Evolutionary conservation across 2,329 filamentous ascomycete species (phyloP).

Genomic region (Mariannaea elegans): DNA sequence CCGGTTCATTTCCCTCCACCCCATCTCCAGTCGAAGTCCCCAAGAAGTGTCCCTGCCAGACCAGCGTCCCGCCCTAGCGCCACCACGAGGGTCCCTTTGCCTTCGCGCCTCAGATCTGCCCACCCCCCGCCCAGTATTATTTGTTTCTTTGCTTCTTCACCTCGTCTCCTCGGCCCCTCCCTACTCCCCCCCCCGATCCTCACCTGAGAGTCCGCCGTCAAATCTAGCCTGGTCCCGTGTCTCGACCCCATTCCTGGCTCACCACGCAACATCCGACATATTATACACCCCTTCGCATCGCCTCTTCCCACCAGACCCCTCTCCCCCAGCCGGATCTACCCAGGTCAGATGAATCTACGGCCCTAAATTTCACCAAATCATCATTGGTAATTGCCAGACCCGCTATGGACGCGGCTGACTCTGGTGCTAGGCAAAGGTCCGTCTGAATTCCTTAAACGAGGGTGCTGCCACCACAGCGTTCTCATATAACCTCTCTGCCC

Average conservation of each 20-base stretch:
- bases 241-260: conserved; percentile 40
- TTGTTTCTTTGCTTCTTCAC: conserved; percentile 35
- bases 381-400: conserved; percentile 47
- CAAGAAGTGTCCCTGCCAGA: conserved; percentile 35
- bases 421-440: conserved; percentile 50
- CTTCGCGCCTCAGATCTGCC: conserved; percentile 47
- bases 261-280: conserved; percentile 31
- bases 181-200: conserved; percentile 35
- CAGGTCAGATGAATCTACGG: conserved; percentile 50
- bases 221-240: conserved; percentile 40
- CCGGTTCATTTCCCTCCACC: conserved; percentile 27
- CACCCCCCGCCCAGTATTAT: conserved; percentile 37
- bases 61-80: conserved; percentile 44
- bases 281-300: conserved; percentile 33
- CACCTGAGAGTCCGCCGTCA: conserved; percentile 41
- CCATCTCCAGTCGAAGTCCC: conserved; percentile 28
- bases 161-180: conserved; percentile 36
- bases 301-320: conserved; percentile 31
- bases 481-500: conserved; percentile 37
- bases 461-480: conserved; percentile 25
- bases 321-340: conserved; percentile 42
- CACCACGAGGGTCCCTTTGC: conserved; percentile 45
- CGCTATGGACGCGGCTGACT: conserved; percentile 52
- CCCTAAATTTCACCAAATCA: conserved; percentile 48
- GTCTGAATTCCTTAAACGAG: conserved; percentile 42